Conservation (phyloP, 768 basidiomycete genomes). For the Boletus insuetus region DNA sequence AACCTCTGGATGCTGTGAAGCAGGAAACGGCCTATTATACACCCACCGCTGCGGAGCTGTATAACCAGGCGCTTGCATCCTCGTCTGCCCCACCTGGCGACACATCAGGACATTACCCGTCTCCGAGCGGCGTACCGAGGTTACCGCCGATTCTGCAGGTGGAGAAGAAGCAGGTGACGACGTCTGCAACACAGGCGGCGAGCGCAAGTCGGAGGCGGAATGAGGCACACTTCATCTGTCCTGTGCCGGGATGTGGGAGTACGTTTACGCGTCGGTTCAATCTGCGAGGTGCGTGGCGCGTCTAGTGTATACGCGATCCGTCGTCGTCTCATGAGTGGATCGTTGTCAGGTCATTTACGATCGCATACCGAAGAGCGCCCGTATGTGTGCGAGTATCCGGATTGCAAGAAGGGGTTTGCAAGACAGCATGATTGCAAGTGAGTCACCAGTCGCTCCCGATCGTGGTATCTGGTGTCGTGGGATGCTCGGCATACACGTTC, state of each 20-base stretch:
- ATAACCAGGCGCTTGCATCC: slow-evolving; percentile 43
- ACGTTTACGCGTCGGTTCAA: slow-evolving; percentile 96
- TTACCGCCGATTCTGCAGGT: slow-evolving; percentile 87
- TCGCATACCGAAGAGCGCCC: slow-evolving; percentile 96
- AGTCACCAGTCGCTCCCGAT: slow-evolving; percentile 43
- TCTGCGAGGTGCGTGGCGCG: slow-evolving; percentile 57
- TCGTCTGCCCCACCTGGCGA: slow-evolving; percentile 24
- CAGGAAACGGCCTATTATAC: slow-evolving; percentile 46
- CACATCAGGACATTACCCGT: slow-evolving; percentile 29
- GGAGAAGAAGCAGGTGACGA: slow-evolving; percentile 94
- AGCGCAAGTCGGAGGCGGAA: slow-evolving; percentile 87
- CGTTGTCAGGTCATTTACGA: slow-evolving; percentile 72
- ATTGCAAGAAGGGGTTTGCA: slow-evolving; percentile 93
- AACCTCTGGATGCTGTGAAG: slow-evolving; percentile 33
- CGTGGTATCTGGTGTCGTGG: not conserved
- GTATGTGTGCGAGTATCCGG: slow-evolving; percentile 90
- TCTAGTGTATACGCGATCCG: not conserved
- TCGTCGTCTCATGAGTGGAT: slow-evolving; percentile 2
- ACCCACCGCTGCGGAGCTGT: slow-evolving; percentile 54
- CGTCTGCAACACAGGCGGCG: slow-evolving; percentile 88
- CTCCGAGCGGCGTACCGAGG: slow-evolving; percentile 39
- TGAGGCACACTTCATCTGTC: slow-evolving; percentile 90
- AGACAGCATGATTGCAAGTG: slow-evolving; percentile 97
- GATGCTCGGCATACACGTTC: not conserved
- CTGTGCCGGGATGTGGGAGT: slow-evolving; percentile 92